Conservation (phyloP, 192 early-diverging fungal genomes). For the Thamnidium elegans region DNA sequence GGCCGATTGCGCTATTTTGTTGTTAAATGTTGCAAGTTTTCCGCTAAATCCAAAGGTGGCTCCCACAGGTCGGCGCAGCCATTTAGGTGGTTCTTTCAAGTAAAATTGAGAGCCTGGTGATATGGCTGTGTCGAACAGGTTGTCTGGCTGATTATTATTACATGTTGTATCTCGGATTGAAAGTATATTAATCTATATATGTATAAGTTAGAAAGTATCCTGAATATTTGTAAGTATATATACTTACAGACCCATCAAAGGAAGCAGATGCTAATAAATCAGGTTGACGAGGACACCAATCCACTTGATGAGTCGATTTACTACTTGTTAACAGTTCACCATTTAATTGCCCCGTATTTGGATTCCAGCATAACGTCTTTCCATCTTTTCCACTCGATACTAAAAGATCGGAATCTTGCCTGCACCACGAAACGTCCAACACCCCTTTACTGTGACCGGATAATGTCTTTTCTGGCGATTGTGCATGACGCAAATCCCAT, state of each 20-base stretch:
- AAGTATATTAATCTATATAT: background rate
- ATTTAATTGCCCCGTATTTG: conserved; percentile 69
- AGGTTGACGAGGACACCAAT: conserved; percentile 93
- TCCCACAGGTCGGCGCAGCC: conserved; percentile 83
- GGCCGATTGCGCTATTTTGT: background rate
- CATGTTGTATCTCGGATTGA: background rate
- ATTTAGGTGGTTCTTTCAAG: conserved; percentile 85
- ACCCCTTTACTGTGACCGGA: conserved; percentile 87
- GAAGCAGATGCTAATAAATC: conserved; percentile 84
- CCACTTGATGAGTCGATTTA: conserved; percentile 95
- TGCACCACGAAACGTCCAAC: conserved; percentile 92
- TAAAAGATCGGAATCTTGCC: conserved; percentile 87
- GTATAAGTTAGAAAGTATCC: too few species aligned
- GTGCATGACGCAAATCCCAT: conserved; percentile 95
- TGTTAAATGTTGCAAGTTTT: conserved; percentile 68
- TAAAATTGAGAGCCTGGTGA: too few species aligned
- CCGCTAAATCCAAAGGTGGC: conserved; percentile 86
- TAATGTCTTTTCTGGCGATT: conserved; percentile 83
- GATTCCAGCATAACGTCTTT: conserved; percentile 90
- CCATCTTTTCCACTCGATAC: conserved; percentile 94
- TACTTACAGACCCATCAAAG: conserved; percentile 78
- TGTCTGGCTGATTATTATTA: too few species aligned
- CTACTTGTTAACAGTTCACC: conserved; percentile 79
- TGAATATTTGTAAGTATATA: too few species aligned
- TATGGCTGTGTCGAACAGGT: background rate